Percentiles rank a stretch among this genome's conserved stretches.
These are phyloP conservation scores for Parietaria judaica DNA, from an alignment of 306 rosid genomes.

Conservation along the genomic window DNA sequence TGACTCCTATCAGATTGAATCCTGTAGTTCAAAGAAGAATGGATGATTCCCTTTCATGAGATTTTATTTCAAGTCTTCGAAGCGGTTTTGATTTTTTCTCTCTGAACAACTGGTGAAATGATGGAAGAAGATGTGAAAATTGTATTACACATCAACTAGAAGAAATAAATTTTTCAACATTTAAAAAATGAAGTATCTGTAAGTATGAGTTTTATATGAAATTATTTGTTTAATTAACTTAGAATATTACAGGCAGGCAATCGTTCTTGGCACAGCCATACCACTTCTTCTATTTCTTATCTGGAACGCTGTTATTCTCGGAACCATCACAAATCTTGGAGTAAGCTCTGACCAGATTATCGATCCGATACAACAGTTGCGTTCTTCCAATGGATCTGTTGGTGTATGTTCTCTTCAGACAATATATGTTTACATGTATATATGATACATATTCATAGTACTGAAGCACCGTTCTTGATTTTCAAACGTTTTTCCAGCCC, in stretches of 20 bases:
- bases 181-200: no score
- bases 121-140: no score
- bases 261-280: conserved; percentile 60
- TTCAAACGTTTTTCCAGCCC: conserved; percentile 45
- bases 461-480: neutral
- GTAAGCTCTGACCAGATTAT: conserved; percentile 30
- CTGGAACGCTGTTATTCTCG: conserved; percentile 77
- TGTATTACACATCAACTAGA: no score
- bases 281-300: conserved; percentile 62
- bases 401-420: conserved; percentile 41
- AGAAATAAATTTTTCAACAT: no score
- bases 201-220: no score
- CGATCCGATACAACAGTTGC: conserved; percentile 67
- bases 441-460: neutral
- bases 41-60: no score
- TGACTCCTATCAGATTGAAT: no score
- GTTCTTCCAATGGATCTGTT: conserved; percentile 47
- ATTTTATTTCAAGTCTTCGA: no score
- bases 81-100: no score
- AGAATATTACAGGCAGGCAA: conserved; percentile 49
- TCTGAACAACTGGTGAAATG: no score
- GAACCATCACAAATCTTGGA: conserved; percentile 42
- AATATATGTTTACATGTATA: neutral
- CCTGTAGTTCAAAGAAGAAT: no score
- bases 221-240: neutral